Evolutionary conservation across 768 basidiomycete species (phyloP).

Genomic region (Termitomyces sp.): DNA sequence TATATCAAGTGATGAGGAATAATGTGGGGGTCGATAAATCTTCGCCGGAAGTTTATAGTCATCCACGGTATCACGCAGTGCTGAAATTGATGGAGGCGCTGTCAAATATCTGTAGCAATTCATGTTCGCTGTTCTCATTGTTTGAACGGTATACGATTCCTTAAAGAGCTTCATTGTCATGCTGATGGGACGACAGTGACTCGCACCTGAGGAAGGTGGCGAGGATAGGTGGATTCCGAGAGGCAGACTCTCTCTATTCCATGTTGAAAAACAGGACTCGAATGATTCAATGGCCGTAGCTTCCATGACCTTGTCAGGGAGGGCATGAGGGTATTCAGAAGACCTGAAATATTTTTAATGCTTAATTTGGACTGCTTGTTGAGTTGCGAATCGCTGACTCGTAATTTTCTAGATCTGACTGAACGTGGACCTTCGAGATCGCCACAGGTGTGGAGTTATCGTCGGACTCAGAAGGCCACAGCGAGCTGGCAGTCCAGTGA

Average conservation of each 20-base stretch:
- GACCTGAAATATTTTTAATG: neutral
- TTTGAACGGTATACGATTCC: constrained; percentile 22
- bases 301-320: neutral
- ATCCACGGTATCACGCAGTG: constrained; percentile 40
- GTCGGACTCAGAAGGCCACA: neutral
- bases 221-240: constrained; percentile 3
- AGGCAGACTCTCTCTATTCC: neutral
- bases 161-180: constrained; percentile 13
- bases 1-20: constrained; percentile 66
- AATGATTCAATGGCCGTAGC: neutral
- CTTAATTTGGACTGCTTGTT: neutral
- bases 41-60: constrained; percentile 46
- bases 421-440: neutral
- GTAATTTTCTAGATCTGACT: neutral
- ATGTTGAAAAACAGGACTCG: neutral
- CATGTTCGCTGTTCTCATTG: constrained; percentile 20
- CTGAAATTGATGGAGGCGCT: constrained; percentile 45
- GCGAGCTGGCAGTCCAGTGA: neutral
- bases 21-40: constrained; percentile 76
- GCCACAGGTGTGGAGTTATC: neutral
- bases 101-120: constrained; percentile 43
- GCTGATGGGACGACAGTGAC: neutral
- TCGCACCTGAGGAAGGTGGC: neutral
- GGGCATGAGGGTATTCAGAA: neutral
- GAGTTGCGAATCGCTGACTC: neutral